Evolutionary conservation across 768 basidiomycete species (phyloP).

Genomic region (Russula earlei): DNA sequence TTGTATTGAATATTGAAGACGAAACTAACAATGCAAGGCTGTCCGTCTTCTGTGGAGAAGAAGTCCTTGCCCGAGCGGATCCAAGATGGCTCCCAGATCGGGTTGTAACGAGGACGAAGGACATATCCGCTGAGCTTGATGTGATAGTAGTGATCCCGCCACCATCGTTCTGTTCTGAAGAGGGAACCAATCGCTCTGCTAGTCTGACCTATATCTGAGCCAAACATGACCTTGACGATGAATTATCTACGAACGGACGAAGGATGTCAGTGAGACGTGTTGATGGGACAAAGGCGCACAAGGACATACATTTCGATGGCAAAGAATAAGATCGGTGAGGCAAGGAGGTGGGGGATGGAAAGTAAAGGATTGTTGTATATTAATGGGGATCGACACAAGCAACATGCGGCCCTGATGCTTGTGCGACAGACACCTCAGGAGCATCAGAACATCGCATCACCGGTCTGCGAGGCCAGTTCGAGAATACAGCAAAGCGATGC

Average conservation of each 20-base stretch:
- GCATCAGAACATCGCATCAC: too few relatives aligned
- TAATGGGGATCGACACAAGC: too few relatives aligned
- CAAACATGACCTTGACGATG: not conserved
- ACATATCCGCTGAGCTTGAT: slow-evolving; percentile 1
- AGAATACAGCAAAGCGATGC: too few relatives aligned
- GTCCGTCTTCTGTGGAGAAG: slow-evolving; percentile 7
- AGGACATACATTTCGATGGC: too few relatives aligned
- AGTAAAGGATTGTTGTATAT: too few relatives aligned
- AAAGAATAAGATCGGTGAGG: not conserved
- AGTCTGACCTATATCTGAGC: not conserved
- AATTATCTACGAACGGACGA: not conserved
- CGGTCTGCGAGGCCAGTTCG: too few relatives aligned
- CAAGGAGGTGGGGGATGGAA: too few relatives aligned
- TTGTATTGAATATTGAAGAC: not conserved
- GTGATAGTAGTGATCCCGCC: slow-evolving; percentile 1
- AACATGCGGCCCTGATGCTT: too few relatives aligned
- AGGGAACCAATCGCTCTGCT: slow-evolving; percentile 1
- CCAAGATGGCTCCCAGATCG: slow-evolving; percentile 15
- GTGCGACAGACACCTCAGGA: too few relatives aligned
- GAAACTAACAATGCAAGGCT: not conserved
- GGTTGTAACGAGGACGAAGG: slow-evolving; percentile 14
- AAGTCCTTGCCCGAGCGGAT: not conserved
- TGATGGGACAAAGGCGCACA: not conserved
- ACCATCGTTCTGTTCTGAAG: slow-evolving; percentile 10
- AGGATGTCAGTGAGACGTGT: not conserved